Evolutionary conservation across 1,139 yeast genomes (phyloP).

Genomic region (Hansenula lynferdii): DNA sequence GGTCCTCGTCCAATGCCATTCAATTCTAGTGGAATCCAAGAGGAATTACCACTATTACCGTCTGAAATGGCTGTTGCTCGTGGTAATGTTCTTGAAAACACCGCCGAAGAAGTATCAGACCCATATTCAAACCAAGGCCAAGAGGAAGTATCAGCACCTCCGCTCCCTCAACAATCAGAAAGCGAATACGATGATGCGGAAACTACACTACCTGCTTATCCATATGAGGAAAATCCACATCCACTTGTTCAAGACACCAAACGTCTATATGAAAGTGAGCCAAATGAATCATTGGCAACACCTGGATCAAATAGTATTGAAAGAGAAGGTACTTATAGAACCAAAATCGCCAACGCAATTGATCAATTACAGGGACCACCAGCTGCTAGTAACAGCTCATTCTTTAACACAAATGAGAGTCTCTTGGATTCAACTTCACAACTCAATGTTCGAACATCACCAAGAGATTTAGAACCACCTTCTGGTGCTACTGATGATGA

Average conservation of each 20-base stretch:
- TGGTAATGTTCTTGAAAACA: no score
- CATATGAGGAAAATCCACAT: background rate
- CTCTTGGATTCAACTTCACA: conserved; percentile 7
- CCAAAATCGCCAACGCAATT: conserved; percentile 19
- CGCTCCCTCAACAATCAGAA: background rate
- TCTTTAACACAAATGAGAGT: conserved; percentile 11
- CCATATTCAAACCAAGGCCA: no score
- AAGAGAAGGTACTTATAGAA: conserved; percentile 21
- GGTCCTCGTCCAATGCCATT: conserved; percentile 4
- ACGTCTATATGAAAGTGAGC: background rate
- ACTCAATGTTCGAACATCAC: conserved; percentile 1
- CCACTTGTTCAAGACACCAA: conserved; percentile 4
- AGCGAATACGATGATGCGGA: background rate
- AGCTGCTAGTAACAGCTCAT: conserved; percentile 3
- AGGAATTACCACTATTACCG: background rate
- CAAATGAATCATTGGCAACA: background rate
- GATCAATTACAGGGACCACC: conserved; percentile 14
- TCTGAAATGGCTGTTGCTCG: conserved; percentile 1
- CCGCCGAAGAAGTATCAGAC: no score
- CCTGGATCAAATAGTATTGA: background rate
- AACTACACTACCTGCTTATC: background rate
- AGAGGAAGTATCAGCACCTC: conserved; percentile 4
- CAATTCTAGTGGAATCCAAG: background rate
- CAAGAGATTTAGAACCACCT: no score
- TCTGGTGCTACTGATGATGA: background rate